Base-by-base conservation (phyloP, 306 rosid species). In the Cercis canadensis region DNA sequence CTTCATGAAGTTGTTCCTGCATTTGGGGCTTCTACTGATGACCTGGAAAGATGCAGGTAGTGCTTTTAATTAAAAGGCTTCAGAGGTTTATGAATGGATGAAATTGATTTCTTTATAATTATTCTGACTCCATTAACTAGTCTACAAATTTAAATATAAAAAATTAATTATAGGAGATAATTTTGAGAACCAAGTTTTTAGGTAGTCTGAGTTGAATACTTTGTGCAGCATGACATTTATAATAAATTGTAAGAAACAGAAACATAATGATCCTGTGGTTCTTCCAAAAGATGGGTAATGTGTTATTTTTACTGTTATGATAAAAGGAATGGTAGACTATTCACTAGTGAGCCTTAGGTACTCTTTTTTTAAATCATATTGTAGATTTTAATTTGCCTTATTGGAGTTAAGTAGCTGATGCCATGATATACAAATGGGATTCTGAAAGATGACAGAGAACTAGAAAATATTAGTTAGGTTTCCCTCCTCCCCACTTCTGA, bases 1-100 rank as follows among this genome's bases (percentile, higher is more conserved):
- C 89, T 91, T 24, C 87, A 81, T 0, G 99, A 95, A 80, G 86
- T 95, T 76, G 57, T 63, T 70, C 90, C 99, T 73, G 90, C 97
- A 72, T 95, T 95, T 77, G 97, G 99, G 75, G 99, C 99, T 65
- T 95, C 99, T 41, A 95, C 97, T 63, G 96, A 87, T 56, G 97
- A 91, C 83, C 99, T 95, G 89, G 86, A 87, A 78, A 85, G 96
- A 79, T 86, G 96, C 97, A 91, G 99, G 99, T 91, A 67, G 15
- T 41, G 37, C 52, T 73, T 83, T 17, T 62, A 36, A 44, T 67
- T 34, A 40, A 54, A 52, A 45, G 46, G 60, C 36, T 70, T 19
- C 36, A 55, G 41, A 60, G 39, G 47, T 32, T 64, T 56, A 34
- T 67, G 24, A 50, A 64, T 68, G 33, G 61, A 59, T 67, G 5